These are phyloP conservation scores for Schwanniomyces sp. DNA, from an alignment of 805 yeast genomes.

Conservation along the genomic window DNA sequence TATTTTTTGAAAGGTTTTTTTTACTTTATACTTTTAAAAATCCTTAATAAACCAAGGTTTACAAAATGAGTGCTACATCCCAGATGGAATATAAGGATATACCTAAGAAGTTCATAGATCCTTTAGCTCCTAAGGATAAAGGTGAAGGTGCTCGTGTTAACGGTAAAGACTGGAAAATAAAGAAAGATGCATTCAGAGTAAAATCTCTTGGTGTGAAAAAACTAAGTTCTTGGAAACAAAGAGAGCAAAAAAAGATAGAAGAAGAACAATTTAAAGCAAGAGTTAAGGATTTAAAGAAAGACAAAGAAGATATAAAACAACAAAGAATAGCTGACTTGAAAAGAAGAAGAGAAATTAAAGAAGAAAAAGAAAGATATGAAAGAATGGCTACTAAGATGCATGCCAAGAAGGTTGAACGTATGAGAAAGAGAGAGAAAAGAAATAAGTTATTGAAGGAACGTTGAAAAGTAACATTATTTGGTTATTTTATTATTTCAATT, in stretches of 20 bases:
- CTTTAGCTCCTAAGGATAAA: conserved; percentile 30
- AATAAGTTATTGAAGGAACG: conserved; percentile 92
- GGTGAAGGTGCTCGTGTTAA: conserved; percentile 53
- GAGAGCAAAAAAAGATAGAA: conserved; percentile 63
- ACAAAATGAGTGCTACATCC: conserved; percentile 31
- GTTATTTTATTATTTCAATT: not conserved
- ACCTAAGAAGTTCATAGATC: conserved; percentile 36
- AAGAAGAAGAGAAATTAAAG: conserved; percentile 78
- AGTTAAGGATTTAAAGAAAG: conserved; percentile 72
- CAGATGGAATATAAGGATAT: conserved; percentile 28
- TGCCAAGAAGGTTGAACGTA: conserved; percentile 85
- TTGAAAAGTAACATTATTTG: conserved; percentile 21
- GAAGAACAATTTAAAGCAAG: conserved; percentile 68
- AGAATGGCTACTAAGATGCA: conserved; percentile 84
- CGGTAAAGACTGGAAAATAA: conserved; percentile 73
- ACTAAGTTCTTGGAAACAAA: conserved; percentile 58
- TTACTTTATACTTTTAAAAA: no score
- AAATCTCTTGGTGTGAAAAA: conserved; percentile 57
- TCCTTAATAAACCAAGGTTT: not conserved
- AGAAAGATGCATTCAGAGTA: conserved; percentile 66
- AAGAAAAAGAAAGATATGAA: conserved; percentile 86
- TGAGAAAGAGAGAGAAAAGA: conserved; percentile 90
- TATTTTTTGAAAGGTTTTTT: not conserved
- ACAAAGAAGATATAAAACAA: conserved; percentile 62
- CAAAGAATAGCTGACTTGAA: conserved; percentile 56